Evolutionary conservation across 2,329 filamentous ascomycete genomes (phyloP), one percentile per base, ranked within the genome.

Genomic region (Zymoseptoria passerinii): DNA sequence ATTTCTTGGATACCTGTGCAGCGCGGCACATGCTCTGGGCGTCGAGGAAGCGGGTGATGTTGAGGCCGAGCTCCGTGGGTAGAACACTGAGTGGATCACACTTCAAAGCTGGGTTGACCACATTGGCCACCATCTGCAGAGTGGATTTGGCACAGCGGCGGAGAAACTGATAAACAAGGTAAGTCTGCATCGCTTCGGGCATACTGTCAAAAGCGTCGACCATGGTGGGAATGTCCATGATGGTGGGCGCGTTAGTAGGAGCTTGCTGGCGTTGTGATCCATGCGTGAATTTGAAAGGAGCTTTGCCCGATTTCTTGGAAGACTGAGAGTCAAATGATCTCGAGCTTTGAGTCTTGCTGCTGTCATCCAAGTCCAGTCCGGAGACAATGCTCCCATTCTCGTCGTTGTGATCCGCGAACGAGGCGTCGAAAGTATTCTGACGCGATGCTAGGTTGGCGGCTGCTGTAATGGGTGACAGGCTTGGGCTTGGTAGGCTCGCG

Each of bases 121-220:
- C 86, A 65, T 91, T 86, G 40, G 92, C 91, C 57, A 99, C 87
- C 56, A 95, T 86, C 68, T 94, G 90, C 4, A 99, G 79, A 0
- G 92, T 96, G 49, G 90, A 87, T 65, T 95, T 88, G 5, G 90
- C 84, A 69, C 92, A 97, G 52, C 94, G 83, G 58, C 90, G 87
- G 27, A 99, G 81, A 57, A 99, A 84, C 71, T 99, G 92, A 71
- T 95, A 97, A 85, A 99, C 95, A 75, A 99, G 87, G 70, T 95
- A 95, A 0, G 88, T 89, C 75, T 99, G 94, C 82, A 99, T 85
- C 67, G 94, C 88, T 50, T 89, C 84, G 1, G 92, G 91, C 81
- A 99, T 88, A 6, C 88, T 83, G 71, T 97, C 92, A 67, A 97
- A 99, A 2, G 86, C 86, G 66, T 96, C 89, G 16, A 99, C 77